A percentile compares a stretch with the other conserved stretches of the same genome.
These are phyloP conservation scores for Zoysia japonica DNA, from an alignment of 176 grass and related monocot genomes.

Conservation along the genomic window DNA sequence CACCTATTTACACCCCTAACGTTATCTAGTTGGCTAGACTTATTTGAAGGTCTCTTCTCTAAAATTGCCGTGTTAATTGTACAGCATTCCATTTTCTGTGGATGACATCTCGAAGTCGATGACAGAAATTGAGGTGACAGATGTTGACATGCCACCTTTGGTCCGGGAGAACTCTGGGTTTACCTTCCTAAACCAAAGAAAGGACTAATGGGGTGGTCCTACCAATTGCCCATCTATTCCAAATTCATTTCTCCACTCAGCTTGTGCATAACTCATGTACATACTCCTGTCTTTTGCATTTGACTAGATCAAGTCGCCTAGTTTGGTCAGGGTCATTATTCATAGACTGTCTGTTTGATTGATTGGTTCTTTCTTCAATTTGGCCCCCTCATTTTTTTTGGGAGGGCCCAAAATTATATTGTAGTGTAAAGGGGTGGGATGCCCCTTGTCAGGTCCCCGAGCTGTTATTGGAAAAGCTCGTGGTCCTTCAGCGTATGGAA, in stretches of 20 bases:
- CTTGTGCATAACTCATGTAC: constrained; percentile 74
- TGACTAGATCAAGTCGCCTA: constrained; percentile 35
- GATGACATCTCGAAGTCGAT: constrained; percentile 93
- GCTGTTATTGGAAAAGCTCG: constrained; percentile 72
- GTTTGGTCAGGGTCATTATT: constrained; percentile 37
- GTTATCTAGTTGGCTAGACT: constrained; percentile 9
- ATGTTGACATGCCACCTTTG: constrained; percentile 70
- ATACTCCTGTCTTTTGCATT: constrained; percentile 46
- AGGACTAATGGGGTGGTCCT: constrained; percentile 51
- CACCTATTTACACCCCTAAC: no score
- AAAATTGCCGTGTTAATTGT: constrained; percentile 30
- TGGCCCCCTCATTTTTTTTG: constrained; percentile 13
- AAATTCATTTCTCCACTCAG: constrained; percentile 30
- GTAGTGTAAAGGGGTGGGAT: constrained; percentile 50
- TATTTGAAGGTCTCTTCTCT: background rate
- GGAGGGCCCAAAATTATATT: constrained; percentile 39
- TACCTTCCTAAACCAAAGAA: constrained; percentile 83
- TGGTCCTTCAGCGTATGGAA: constrained; percentile 37
- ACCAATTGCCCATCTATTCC: background rate
- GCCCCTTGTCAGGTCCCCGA: constrained; percentile 41
- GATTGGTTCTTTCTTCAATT: constrained; percentile 58
- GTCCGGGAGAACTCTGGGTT: constrained; percentile 75
- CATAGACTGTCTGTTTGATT: constrained; percentile 60
- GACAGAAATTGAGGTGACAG: constrained; percentile 77
- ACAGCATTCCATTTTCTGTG: constrained; percentile 91